These are phyloP conservation scores for Galerina marginata DNA, from an alignment of 768 basidiomycete genomes.

Conservation along the genomic window DNA sequence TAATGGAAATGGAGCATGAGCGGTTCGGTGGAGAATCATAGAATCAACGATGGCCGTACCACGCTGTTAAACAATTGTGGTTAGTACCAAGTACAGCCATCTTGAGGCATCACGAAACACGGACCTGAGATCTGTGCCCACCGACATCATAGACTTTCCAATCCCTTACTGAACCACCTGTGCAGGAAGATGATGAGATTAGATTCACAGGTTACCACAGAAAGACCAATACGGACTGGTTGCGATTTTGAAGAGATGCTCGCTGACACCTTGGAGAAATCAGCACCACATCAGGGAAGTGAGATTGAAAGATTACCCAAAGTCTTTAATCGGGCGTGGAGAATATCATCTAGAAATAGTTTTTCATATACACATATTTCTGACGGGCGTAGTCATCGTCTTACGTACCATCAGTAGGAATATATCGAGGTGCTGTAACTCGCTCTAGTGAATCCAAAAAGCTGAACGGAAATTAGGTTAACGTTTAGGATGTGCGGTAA, in stretches of 20 bases:
- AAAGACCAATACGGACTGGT: constrained; percentile 37
- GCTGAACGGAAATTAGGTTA: constrained; percentile 42
- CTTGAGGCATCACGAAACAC: constrained; percentile 26
- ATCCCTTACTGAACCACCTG: constrained; percentile 28
- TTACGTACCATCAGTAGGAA: constrained; percentile 67
- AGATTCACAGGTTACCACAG: not conserved
- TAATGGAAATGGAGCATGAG: constrained; percentile 9
- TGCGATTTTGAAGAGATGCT: constrained; percentile 70
- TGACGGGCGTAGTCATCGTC: not conserved
- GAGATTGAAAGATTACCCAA: constrained; percentile 30
- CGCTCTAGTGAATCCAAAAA: constrained; percentile 72
- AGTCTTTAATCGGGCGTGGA: constrained; percentile 73
- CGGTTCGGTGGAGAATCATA: not conserved
- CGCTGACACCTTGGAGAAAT: constrained; percentile 59
- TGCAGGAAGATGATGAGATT: not conserved
- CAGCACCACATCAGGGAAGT: not conserved
- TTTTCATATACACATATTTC: not conserved
- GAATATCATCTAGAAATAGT: constrained; percentile 61
- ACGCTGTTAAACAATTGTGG: constrained; percentile 31
- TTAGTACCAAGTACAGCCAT: constrained; percentile 6
- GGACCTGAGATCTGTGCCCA: constrained; percentile 69
- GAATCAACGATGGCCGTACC: constrained; percentile 19
- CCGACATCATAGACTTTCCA: constrained; percentile 62
- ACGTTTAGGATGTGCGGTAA: not conserved
- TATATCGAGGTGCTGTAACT: constrained; percentile 63